A percentile compares a stretch with the other conserved stretches of the same genome.
Evolutionary conservation across 306 rosid genomes (phyloP).

Genomic region (Acacia crassicarpa): DNA sequence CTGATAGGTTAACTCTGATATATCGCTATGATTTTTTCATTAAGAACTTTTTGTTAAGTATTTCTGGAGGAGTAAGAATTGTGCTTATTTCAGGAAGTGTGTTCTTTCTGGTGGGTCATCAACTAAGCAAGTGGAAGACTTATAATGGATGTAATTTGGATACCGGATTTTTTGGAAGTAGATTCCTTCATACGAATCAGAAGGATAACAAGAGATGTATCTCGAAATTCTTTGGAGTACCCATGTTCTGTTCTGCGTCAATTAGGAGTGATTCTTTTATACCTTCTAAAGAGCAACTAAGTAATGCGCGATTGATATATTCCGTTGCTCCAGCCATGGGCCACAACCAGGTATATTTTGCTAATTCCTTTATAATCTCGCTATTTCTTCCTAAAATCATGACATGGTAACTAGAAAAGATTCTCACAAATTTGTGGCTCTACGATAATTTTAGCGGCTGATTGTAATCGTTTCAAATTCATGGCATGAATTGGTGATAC

Average conservation of each 20-base stretch:
- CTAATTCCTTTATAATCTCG: not conserved
- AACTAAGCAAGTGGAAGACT: slow-evolving; percentile 35
- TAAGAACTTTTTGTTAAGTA: too few species aligned
- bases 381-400: not conserved
- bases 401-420: not conserved
- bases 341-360: slow-evolving; percentile 71
- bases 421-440: not conserved
- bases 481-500: not conserved
- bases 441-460: not conserved
- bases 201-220: slow-evolving; percentile 24
- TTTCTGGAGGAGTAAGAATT: not conserved
- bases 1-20: too few species aligned
- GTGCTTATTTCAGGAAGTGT: slow-evolving; percentile 46
- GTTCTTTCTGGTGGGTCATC: slow-evolving; percentile 31
- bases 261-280: slow-evolving; percentile 28
- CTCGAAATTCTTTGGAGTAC: slow-evolving; percentile 26
- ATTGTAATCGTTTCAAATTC: not conserved
- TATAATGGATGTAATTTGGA: slow-evolving; percentile 3
- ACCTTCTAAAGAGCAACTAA: slow-evolving; percentile 39
- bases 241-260: slow-evolving; percentile 39
- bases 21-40: not conserved
- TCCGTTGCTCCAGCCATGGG: slow-evolving; percentile 95
- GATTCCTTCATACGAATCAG: slow-evolving; percentile 30
- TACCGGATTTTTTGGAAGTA: slow-evolving; percentile 13
- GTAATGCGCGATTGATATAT: slow-evolving; percentile 61